Percentiles rank a stretch among this genome's conserved stretches.
Evolutionary conservation across 2,329 filamentous ascomycete genomes (phyloP).

Genomic region (Xylariaceae sp.): DNA sequence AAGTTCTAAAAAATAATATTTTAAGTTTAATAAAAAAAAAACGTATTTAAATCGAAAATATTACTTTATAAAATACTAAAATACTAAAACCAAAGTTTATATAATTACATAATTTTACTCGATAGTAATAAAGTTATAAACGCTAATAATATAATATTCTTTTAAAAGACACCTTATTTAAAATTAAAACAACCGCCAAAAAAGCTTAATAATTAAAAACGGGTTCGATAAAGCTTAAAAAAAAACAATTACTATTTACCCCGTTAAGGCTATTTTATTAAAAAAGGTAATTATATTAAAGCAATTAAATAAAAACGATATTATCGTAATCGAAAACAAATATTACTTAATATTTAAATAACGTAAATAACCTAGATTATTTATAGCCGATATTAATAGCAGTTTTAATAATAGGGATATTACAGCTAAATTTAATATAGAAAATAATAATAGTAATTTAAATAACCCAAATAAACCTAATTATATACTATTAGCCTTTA

Average conservation of each 20-base stretch:
- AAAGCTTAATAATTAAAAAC: slow-evolving; percentile 6
- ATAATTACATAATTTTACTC: slow-evolving; percentile 7
- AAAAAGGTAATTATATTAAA: slow-evolving; percentile 2
- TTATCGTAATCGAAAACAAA: slow-evolving; percentile 1
- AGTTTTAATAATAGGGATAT: too few relatives aligned
- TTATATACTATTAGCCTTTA: neutral
- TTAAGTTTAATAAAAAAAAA: neutral
- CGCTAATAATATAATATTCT: slow-evolving; percentile 5
- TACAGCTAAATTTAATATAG: too few relatives aligned
- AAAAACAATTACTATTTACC: neutral
- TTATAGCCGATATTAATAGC: too few relatives aligned
- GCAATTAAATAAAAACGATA: slow-evolving; percentile 2
- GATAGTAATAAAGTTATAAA: slow-evolving; percentile 1
- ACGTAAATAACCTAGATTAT: too few relatives aligned
- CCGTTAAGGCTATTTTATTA: neutral
- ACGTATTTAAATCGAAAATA: slow-evolving; percentile 2
- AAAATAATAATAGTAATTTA: too few relatives aligned
- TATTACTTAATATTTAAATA: neutral
- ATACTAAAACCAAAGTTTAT: slow-evolving; percentile 3
- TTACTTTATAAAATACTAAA: slow-evolving; percentile 2
- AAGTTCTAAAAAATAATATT: neutral
- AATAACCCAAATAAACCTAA: neutral
- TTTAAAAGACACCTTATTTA: slow-evolving; percentile 1
- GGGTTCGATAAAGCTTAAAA: neutral
- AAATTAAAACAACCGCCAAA: slow-evolving; percentile 1